Evolutionary conservation across 495 filamentous ascomycete genomes (phyloP).

Genomic region (Daldinia bambusicola): DNA sequence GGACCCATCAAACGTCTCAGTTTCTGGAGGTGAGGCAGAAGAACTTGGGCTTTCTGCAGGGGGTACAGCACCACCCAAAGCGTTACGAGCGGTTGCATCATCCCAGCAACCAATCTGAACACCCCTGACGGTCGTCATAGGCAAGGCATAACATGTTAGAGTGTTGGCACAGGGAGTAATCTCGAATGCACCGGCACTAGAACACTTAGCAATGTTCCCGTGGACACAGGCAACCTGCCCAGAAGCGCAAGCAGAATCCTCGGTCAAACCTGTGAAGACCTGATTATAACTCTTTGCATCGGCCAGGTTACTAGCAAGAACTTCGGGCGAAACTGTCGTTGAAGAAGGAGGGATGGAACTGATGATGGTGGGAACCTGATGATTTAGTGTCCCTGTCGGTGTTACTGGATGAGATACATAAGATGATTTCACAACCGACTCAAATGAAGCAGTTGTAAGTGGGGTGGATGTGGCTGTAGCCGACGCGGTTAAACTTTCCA

Average conservation of each 20-base stretch:
- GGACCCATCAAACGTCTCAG: conserved; percentile 1
- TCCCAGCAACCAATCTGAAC: conserved; percentile 52
- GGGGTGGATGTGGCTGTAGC: not conserved
- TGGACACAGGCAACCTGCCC: conserved; percentile 57
- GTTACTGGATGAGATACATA: conserved; percentile 38
- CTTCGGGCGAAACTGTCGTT: conserved; percentile 49
- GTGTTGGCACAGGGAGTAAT: conserved; percentile 44
- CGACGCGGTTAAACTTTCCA: conserved; percentile 14
- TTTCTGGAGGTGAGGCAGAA: conserved; percentile 6
- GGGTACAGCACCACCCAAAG: conserved; percentile 42
- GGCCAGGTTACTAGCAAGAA: conserved; percentile 51
- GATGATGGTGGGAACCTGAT: conserved; percentile 53
- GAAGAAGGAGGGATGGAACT: conserved; percentile 47
- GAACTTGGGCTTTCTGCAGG: conserved; percentile 18
- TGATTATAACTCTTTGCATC: conserved; percentile 53
- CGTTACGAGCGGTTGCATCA: conserved; percentile 38
- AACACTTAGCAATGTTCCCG: conserved; percentile 50
- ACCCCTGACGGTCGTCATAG: conserved; percentile 52
- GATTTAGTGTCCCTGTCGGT: conserved; percentile 48
- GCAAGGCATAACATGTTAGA: conserved; percentile 54
- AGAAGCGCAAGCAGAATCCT: conserved; percentile 49
- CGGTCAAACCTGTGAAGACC: conserved; percentile 52
- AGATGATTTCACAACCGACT: conserved; percentile 33
- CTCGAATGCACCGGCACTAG: conserved; percentile 45
- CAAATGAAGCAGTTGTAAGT: conserved; percentile 14